Conservation (phyloP, 106 monocot genomes). For the Apostasia ramifera region DNA sequence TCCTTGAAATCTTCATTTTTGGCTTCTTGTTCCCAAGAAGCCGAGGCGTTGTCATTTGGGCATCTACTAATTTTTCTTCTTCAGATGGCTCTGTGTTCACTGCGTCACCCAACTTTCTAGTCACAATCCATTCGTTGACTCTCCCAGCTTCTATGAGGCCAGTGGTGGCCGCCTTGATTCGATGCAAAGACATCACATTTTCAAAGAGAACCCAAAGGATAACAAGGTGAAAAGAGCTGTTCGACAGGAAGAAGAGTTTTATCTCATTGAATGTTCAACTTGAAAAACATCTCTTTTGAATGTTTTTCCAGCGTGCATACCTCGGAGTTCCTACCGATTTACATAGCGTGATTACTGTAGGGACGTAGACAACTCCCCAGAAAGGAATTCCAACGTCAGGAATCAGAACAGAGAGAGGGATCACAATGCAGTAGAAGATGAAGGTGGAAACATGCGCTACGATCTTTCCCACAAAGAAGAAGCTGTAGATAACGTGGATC, state of each 20-base stretch:
- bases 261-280: neutral
- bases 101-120: constrained; percentile 60
- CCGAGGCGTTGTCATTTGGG: constrained; percentile 6
- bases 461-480: constrained; percentile 51
- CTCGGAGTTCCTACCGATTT: constrained; percentile 47
- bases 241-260: neutral
- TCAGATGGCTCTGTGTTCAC: constrained; percentile 23
- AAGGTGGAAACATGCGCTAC: constrained; percentile 37
- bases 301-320: constrained; percentile 8
- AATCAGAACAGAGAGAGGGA: constrained; percentile 27
- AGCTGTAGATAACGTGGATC: constrained; percentile 33
- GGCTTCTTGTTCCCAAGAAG: constrained; percentile 16
- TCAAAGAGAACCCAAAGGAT: constrained; percentile 57
- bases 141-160: constrained; percentile 49
- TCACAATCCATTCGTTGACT: constrained; percentile 78
- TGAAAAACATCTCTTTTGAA: neutral
- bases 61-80: constrained; percentile 9
- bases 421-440: constrained; percentile 40
- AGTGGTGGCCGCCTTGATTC: constrained; percentile 52
- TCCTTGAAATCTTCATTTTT: constrained; percentile 14
- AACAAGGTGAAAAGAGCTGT: constrained; percentile 59
- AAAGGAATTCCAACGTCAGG: constrained; percentile 36
- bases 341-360: constrained; percentile 26
- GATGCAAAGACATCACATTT: constrained; percentile 73
- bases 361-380: constrained; percentile 42